These are phyloP conservation scores for Torulaspora delbrueckii DNA, from an alignment of 805 yeast species.

Conservation along the genomic window DNA sequence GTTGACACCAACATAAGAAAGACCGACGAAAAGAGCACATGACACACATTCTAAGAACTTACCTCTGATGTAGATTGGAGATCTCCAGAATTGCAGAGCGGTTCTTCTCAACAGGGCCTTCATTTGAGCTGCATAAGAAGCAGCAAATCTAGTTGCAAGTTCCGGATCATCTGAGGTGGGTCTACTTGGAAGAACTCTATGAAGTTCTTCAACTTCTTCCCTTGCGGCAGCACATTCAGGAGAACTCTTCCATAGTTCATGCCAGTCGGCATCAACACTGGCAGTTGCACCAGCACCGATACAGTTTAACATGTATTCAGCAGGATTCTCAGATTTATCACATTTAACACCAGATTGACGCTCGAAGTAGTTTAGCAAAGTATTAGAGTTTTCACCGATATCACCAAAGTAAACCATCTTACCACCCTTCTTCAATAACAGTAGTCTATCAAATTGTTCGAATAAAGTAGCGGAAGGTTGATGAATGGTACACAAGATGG, in stretches of 20 bases:
- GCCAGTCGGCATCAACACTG: constrained; percentile 53
- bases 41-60: constrained; percentile 49
- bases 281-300: constrained; percentile 84
- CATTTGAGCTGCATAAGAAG: constrained; percentile 40
- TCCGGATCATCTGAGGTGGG: constrained; percentile 35
- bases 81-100: constrained; percentile 59
- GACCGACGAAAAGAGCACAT: constrained; percentile 60
- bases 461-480: constrained; percentile 71
- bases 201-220: constrained; percentile 52
- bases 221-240: constrained; percentile 49
- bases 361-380: constrained; percentile 63
- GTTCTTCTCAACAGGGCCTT: constrained; percentile 47
- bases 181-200: constrained; percentile 38
- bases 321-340: constrained; percentile 58
- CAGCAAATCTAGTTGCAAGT: constrained; percentile 45
- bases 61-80: constrained; percentile 55
- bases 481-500: constrained; percentile 71
- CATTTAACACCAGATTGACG: constrained; percentile 68
- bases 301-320: constrained; percentile 67
- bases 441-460: constrained; percentile 61
- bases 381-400: constrained; percentile 57
- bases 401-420: constrained; percentile 79
- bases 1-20: constrained; percentile 58
- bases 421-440: constrained; percentile 71
- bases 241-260: constrained; percentile 53